Percentiles rank a stretch among this genome's conserved stretches.
phyloP scores from a whole-genome alignment of 495 filamentous ascomycete genomes.

The Aspergillus diversus region DNA sequence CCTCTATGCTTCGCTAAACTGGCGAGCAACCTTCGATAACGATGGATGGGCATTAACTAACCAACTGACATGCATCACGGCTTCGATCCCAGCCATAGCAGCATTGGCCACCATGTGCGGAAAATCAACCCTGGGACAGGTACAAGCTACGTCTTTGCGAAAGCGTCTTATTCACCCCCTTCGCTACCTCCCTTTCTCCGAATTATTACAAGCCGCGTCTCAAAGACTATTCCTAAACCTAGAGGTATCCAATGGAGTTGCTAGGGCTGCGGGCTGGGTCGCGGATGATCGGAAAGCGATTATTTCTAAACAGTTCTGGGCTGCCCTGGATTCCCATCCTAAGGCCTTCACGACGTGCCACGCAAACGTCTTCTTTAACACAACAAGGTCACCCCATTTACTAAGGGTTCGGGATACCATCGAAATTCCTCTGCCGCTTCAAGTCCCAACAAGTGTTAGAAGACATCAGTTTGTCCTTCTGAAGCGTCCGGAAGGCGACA shows the following conservation, averaged over 20 bases:
- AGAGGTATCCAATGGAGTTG: no score
- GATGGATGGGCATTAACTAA: constrained; percentile 1
- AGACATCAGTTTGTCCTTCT: neutral
- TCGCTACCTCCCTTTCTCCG: no score
- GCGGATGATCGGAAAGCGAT: no score
- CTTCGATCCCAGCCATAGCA: constrained; percentile 2
- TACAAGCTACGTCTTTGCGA: neutral
- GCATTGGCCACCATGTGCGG: constrained; percentile 1
- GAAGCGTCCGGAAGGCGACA: neutral
- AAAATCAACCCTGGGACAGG: neutral
- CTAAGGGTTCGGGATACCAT: neutral
- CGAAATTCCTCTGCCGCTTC: neutral
- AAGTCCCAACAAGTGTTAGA: no score
- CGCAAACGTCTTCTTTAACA: neutral
- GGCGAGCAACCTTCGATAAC: constrained; percentile 8
- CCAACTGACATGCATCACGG: constrained; percentile 10
- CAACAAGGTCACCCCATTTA: neutral
- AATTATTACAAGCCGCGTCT: no score
- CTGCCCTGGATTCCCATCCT: neutral
- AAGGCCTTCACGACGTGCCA: constrained; percentile 2
- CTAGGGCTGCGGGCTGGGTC: no score
- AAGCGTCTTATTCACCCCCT: neutral
- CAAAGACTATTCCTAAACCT: no score
- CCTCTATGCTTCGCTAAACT: constrained; percentile 11
- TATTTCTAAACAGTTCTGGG: no score